Evolutionary conservation across 1,284 basidiomycete species (phyloP), one percentile per base, ranked within the genome.

Genomic region (Marasmius tenuissimus): DNA sequence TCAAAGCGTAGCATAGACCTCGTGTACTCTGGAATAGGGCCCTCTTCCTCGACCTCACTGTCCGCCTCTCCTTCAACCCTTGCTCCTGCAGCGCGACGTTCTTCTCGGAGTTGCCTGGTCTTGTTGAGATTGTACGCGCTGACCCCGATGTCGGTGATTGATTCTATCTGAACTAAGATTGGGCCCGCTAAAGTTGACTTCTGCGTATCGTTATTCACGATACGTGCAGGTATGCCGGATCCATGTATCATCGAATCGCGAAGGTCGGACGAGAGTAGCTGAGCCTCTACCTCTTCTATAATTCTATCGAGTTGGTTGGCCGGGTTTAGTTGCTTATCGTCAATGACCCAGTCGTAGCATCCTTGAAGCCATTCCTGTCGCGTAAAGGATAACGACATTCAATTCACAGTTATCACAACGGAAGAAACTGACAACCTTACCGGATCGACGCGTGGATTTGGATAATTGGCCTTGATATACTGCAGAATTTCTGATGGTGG

Each of bases 131-230:
- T 82, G 68, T 90, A 87, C 7, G 90, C 91, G 68, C 91, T 91
- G 53, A 83, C 76, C 0, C 86, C 89, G 38, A 93, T 86, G 60
- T 93, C 91, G 18, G 88, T 94, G 11, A 93, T 83, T 2, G 87
- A 78, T 8, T 82, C 76, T 20, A 96, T 81, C 65, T 94, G 85
- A 10, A 92, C 86, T 22, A 91, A 83, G 33, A 91, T 73, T 0
- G 84, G 75, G 0, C 83, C 81, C 35, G 70, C 67, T 14, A 81
- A 68, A 53, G 77, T 70, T 3, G 71, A 68, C 16, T 66, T 59
- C 37, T 56, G 39, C 10, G 72, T 75, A 52, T 80, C 77, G 5
- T 75, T 70, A 22, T 77, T 65, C 14, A 70, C 65, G 42, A 86
- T 68, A 62, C 84, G 70, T 0, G 69, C 71, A 3, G 88, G 86